Percentiles rank a stretch among this genome's conserved stretches.
Conservation (phyloP, 202 grass and related monocot genomes). For the Eragrostis tef region DNA sequence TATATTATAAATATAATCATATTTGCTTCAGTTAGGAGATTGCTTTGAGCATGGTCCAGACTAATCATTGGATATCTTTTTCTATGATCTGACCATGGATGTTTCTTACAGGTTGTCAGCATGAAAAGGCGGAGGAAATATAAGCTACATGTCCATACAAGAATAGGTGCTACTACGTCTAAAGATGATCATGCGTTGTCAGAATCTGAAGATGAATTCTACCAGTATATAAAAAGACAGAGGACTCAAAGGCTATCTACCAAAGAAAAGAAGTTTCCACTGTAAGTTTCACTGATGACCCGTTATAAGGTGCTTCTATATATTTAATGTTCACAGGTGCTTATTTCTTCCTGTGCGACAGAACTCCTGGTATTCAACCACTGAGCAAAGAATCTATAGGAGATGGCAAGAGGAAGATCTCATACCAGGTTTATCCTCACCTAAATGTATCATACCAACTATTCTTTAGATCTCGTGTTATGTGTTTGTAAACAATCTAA, state of each 20-base stretch:
- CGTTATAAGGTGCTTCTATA: background rate
- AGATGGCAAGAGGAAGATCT: slow-evolving; percentile 86
- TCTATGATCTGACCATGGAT: background rate
- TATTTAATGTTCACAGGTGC: slow-evolving; percentile 10
- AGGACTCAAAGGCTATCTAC: slow-evolving; percentile 56
- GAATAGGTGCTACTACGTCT: background rate
- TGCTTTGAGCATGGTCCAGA: background rate
- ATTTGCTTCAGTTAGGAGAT: background rate
- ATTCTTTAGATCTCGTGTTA: background rate
- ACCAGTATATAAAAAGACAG: slow-evolving; percentile 66
- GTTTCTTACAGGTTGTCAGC: background rate
- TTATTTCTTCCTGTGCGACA: slow-evolving; percentile 44
- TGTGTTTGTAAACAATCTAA: slow-evolving; percentile 18
- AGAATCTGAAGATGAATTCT: slow-evolving; percentile 74
- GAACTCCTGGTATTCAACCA: slow-evolving; percentile 41
- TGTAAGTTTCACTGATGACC: slow-evolving; percentile 37
- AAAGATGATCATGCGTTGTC: background rate
- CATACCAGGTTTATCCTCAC: slow-evolving; percentile 65
- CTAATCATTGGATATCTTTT: background rate
- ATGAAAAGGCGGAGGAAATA: too few relatives aligned
- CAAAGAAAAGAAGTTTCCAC: slow-evolving; percentile 58
- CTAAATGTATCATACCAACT: background rate
- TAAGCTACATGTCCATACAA: background rate
- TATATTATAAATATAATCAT: too few relatives aligned
- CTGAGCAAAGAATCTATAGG: slow-evolving; percentile 61